Base-by-base conservation (phyloP, 768 basidiomycete species). In the Panaeolus papilionaceus region DNA sequence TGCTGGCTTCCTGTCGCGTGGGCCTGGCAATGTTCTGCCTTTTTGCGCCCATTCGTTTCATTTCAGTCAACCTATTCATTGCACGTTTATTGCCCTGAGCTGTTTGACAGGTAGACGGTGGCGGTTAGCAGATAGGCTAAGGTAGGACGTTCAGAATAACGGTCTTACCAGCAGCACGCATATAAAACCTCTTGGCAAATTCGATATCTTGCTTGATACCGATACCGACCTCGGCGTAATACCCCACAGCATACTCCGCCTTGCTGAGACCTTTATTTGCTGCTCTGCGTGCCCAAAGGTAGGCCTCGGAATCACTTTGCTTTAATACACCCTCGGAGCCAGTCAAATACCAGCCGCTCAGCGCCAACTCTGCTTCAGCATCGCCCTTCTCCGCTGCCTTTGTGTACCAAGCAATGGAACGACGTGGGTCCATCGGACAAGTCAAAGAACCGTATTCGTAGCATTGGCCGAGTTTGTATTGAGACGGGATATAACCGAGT, bases 81-180 rank as follows among this genome's bases (percentile, higher is more conserved):
- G 97, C 97, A 42, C 96, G 90, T 79, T 95, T 96, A 80, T 99
- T 97, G n/a, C 94, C 94, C 87, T 98, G 97, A 3, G 95, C 96
- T 98, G 73, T 33, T 64, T 62, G 12, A 51, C 33, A 37, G 38
- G 40, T 42, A 49, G 33, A 33, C 2, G 33, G 33, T 33, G 5
- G 33, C 33, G 65, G 20, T 65, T 18, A 71, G 20, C 38, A 40
- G 38, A 39, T 40, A 38, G 12, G 23, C 61, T 61, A 51, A 47
- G 23, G 23, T 61, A 54, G 37, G 37, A 67, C 39, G 37, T 45
- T 20, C n/a, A 18, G 20, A 49, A 68, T 44, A 49, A 28, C 69
- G 45, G 38, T 82, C 92, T 62, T 74, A 98, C 97, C 96, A 72
- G 98, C 98, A 40, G 98, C 96, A 49, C 98, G 89, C 95, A 98